Percentiles rank a stretch among this genome's conserved stretches.
phyloP scores from a whole-genome alignment of 768 basidiomycete genomes.

The Postia placenta region DNA sequence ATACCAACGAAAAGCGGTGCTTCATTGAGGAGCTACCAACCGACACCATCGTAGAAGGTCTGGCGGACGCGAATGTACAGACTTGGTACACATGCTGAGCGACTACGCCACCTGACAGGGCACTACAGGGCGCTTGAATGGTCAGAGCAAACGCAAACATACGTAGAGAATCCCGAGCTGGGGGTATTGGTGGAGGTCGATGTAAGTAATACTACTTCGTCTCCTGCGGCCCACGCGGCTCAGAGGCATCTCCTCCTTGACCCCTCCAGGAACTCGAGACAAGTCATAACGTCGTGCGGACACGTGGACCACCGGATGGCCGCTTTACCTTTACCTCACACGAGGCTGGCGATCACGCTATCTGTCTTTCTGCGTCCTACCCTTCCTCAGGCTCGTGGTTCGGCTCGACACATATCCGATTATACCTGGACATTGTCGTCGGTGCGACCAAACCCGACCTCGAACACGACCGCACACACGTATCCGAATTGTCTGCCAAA shows the following conservation, averaged over 20 bases:
- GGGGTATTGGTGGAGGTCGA: slow-evolving; percentile 91
- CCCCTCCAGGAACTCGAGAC: slow-evolving; percentile 73
- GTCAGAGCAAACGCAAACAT: slow-evolving; percentile 65
- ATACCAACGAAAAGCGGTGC: slow-evolving; percentile 88
- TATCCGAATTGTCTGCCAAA: slow-evolving; percentile 74
- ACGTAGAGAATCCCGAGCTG: slow-evolving; percentile 65
- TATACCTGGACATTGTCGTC: slow-evolving; percentile 92
- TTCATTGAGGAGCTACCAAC: slow-evolving; percentile 95
- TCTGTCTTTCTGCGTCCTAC: slow-evolving; percentile 92
- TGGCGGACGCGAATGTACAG: slow-evolving; percentile 10
- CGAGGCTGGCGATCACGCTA: slow-evolving; percentile 93
- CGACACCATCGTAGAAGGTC: slow-evolving; percentile 94
- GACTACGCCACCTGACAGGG: slow-evolving; percentile 38
- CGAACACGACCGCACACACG: slow-evolving; percentile 84
- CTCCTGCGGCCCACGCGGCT: background rate
- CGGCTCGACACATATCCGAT: slow-evolving; percentile 75
- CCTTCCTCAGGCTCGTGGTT: slow-evolving; percentile 73
- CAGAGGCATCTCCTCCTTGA: background rate
- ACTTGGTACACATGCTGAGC: background rate
- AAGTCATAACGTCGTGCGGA: slow-evolving; percentile 77
- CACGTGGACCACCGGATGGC: slow-evolving; percentile 85
- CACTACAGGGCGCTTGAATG: slow-evolving; percentile 93
- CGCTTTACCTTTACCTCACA: slow-evolving; percentile 98
- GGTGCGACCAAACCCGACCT: slow-evolving; percentile 81
- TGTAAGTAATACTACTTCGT: slow-evolving; percentile 39